A percentile compares a stretch with the other conserved stretches of the same genome.
Conservation (phyloP, 768 basidiomycete species). For the Leucosporidium scottii region DNA sequence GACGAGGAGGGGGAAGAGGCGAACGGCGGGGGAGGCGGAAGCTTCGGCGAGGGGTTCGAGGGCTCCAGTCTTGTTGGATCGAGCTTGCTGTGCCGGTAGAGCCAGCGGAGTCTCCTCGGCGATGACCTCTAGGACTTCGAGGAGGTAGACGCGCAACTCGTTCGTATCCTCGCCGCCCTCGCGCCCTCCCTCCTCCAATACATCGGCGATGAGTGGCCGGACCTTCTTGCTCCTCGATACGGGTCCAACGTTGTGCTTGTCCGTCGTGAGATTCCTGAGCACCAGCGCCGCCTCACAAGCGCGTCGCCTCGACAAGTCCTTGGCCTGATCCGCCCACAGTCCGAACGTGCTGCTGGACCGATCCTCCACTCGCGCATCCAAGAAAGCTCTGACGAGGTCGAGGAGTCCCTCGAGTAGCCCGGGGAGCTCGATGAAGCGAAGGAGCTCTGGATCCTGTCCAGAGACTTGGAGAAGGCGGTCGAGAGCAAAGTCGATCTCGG, state of each 20-base stretch:
- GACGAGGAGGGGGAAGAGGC: conserved; percentile 45
- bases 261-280: conserved; percentile 70
- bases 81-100: conserved; percentile 16
- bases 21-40: conserved; percentile 47
- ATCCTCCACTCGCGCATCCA: conserved; percentile 12
- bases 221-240: conserved; percentile 49
- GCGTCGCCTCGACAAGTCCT: conserved; percentile 47
- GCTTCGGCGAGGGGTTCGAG: conserved; percentile 31
- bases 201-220: conserved; percentile 18
- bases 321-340: not conserved
- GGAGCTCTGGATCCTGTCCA: conserved; percentile 58
- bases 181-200: conserved; percentile 15
- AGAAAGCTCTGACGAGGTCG: conserved; percentile 42
- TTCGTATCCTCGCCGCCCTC: conserved; percentile 31
- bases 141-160: conserved; percentile 42
- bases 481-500: conserved; percentile 83
- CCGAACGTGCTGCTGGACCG: not conserved
- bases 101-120: conserved; percentile 30
- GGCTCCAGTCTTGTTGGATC: conserved; percentile 7
- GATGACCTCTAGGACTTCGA: conserved; percentile 40
- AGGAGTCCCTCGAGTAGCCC: conserved; percentile 77
- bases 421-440: conserved; percentile 62
- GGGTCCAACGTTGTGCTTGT: conserved; percentile 59
- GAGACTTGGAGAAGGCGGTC: conserved; percentile 75
- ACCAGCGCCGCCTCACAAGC: conserved; percentile 80